These are phyloP conservation scores for Aureobasidium sp. DNA, from an alignment of 2,329 filamentous ascomycete genomes.

Conservation along the genomic window DNA sequence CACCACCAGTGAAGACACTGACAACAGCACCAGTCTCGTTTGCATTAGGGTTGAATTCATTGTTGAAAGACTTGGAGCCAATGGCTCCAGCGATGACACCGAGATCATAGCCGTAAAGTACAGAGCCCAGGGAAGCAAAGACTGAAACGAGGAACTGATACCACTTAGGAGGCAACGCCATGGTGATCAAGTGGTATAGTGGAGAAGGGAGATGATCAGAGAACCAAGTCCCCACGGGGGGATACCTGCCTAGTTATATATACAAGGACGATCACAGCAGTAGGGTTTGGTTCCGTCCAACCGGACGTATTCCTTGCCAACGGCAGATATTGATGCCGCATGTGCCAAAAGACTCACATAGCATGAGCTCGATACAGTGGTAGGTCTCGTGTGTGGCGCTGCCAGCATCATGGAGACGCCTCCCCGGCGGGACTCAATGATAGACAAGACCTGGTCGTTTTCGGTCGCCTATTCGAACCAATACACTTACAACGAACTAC, in stretches of 20 bases:
- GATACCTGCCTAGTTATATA: neutral
- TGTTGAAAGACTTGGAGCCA: slow-evolving; percentile 35
- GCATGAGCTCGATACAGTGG: neutral
- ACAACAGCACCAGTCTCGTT: slow-evolving; percentile 26
- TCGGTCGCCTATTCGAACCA: neutral
- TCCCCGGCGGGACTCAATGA: slow-evolving; percentile 3
- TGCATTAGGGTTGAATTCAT: slow-evolving; percentile 33
- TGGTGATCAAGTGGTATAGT: slow-evolving; percentile 22
- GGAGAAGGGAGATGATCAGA: neutral
- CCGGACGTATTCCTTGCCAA: neutral
- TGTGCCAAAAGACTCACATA: neutral
- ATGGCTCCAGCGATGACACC: slow-evolving; percentile 55
- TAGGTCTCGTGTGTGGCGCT: slow-evolving; percentile 8
- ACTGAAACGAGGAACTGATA: slow-evolving; percentile 55
- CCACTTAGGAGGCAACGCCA: slow-evolving; percentile 51
- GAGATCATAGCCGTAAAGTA: slow-evolving; percentile 53
- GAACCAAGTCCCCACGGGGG: neutral
- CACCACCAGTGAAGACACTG: slow-evolving; percentile 37
- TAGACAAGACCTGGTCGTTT: neutral
- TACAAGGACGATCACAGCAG: neutral
- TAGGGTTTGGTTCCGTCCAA: neutral
- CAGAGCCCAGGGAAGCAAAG: slow-evolving; percentile 52
- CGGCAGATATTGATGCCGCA: slow-evolving; percentile 7
- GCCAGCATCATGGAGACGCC: neutral
- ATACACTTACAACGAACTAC: neutral